These are phyloP conservation scores for Apiospora saccharicola DNA, from an alignment of 2,329 filamentous ascomycete species.

Conservation along the genomic window DNA sequence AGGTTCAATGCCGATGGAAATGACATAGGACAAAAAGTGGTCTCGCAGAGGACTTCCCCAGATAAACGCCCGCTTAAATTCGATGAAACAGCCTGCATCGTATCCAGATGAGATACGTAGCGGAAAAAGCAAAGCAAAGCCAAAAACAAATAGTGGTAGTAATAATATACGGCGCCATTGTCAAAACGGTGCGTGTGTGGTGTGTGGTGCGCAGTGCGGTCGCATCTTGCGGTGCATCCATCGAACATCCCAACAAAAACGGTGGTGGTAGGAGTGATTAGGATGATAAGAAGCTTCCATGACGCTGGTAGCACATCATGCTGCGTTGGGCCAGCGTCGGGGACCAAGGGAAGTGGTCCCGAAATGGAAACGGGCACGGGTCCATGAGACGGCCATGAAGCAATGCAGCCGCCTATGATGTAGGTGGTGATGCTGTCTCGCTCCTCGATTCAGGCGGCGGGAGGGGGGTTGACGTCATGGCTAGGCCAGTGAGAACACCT, in stretches of 20 bases:
- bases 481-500: not conserved
- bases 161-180: constrained; percentile 2
- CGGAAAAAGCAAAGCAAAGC: not conserved
- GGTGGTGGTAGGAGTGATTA: not conserved
- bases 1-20: not conserved
- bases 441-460: constrained; percentile 25
- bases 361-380: constrained; percentile 16
- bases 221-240: not conserved
- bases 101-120: not conserved
- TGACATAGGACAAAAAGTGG: constrained; percentile 7
- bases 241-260: not conserved
- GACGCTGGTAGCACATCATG: constrained; percentile 15
- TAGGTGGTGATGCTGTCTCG: constrained; percentile 37
- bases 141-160: not conserved
- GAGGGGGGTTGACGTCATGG: constrained; percentile 33
- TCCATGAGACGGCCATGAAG: constrained; percentile 18
- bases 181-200: constrained; percentile 15
- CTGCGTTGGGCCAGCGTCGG: constrained; percentile 9
- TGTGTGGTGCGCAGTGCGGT: not conserved
- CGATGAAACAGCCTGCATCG: constrained; percentile 1
- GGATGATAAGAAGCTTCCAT: not conserved
- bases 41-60: not conserved
- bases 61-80: constrained; percentile 16
- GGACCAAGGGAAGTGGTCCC: constrained; percentile 7
- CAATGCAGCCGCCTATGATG: constrained; percentile 34